These are phyloP conservation scores for Forsythia suspensa DNA, from an alignment of 257 asterid species.

Conservation along the genomic window DNA sequence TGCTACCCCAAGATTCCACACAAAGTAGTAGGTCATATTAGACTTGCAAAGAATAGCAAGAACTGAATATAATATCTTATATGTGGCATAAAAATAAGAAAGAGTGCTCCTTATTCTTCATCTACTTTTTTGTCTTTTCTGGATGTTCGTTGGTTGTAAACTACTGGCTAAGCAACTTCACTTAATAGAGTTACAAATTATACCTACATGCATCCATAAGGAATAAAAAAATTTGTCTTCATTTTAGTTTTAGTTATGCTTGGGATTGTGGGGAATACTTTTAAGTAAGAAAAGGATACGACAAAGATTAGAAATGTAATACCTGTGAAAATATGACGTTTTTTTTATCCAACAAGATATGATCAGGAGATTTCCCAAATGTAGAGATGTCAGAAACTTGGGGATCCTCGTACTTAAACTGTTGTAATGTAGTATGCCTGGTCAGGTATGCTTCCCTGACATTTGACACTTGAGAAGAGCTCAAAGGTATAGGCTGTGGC, in stretches of 20 bases:
- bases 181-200: neutral
- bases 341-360: constrained; percentile 42
- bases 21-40: neutral
- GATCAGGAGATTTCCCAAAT: constrained; percentile 41
- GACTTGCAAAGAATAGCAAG: neutral
- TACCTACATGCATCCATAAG: neutral
- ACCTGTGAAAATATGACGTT: constrained; percentile 61
- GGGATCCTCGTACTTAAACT: constrained; percentile 68
- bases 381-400: constrained; percentile 13
- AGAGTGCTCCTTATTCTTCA: neutral
- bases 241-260: neutral
- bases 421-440: constrained; percentile 48
- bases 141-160: neutral
- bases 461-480: constrained; percentile 30
- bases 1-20: constrained; percentile 5
- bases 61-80: neutral
- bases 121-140: neutral
- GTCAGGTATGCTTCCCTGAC: constrained; percentile 61
- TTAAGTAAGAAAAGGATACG: neutral
- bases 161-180: neutral
- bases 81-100: neutral
- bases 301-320: constrained; percentile 1
- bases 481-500: constrained; percentile 40
- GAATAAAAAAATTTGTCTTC: neutral
- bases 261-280: neutral